A percentile compares a stretch with the other conserved stretches of the same genome.
Evolutionary conservation across 164 flowering plant genomes (phyloP).

Genomic region (Tinospora cordifolia): DNA sequence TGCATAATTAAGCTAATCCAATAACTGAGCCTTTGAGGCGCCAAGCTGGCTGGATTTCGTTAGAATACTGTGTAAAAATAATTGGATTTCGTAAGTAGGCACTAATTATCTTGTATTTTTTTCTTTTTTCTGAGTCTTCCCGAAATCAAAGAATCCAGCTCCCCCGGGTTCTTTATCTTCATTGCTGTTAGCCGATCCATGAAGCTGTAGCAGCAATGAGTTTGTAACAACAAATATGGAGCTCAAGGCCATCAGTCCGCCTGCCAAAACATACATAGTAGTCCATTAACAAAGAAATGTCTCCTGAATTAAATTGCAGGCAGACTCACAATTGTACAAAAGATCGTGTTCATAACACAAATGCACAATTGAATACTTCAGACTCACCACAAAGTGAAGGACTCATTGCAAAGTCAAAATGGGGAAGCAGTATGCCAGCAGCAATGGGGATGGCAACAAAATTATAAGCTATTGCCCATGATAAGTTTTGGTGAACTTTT

Average conservation of each 20-base stretch:
- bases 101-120: not conserved
- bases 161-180: conserved; percentile 14
- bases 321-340: no score
- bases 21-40: no score
- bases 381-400: conserved; percentile 82
- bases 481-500: conserved; percentile 81
- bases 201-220: conserved; percentile 75
- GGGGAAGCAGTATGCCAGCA: conserved; percentile 83
- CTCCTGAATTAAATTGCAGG: no score
- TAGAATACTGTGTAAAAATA: no score
- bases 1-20: no score
- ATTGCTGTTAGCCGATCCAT: conserved; percentile 22
- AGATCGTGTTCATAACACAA: no score
- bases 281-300: not conserved
- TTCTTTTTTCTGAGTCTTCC: not conserved
- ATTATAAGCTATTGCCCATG: conserved; percentile 96
- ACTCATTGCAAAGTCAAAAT: conserved; percentile 87
- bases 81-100: no score
- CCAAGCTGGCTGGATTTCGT: not conserved
- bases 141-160: conserved; percentile 1
- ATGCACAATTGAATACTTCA: no score
- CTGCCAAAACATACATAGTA: conserved; percentile 42
- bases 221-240: conserved; percentile 84
- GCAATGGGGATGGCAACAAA: conserved; percentile 85
- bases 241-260: conserved; percentile 93